These are phyloP conservation scores for Wickerhamiella nectarea DNA, from an alignment of 805 yeast species.

Conservation along the genomic window DNA sequence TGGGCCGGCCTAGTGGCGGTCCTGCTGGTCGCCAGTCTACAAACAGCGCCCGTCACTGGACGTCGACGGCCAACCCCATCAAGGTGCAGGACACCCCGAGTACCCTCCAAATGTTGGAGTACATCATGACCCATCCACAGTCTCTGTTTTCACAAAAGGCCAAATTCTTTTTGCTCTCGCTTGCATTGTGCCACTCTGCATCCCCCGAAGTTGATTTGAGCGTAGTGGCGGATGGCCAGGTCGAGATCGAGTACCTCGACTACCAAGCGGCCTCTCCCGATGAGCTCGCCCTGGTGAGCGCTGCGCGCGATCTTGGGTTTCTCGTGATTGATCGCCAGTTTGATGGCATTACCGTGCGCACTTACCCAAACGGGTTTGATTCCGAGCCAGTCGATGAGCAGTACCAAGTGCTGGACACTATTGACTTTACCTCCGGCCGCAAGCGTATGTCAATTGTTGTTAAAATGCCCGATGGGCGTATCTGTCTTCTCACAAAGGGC, in stretches of 20 bases:
- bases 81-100: conserved; percentile 34
- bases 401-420: conserved; percentile 62
- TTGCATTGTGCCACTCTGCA: conserved; percentile 85
- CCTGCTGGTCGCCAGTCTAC: not conserved
- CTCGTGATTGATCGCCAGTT: conserved; percentile 61
- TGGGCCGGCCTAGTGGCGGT: not conserved
- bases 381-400: conserved; percentile 46
- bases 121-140: conserved; percentile 59
- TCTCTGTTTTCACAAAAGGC: conserved; percentile 57
- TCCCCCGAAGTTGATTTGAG: conserved; percentile 45
- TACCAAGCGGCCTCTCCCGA: conserved; percentile 96
- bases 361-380: conserved; percentile 75
- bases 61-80: conserved; percentile 36
- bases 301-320: conserved; percentile 90
- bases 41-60: conserved; percentile 27
- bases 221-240: conserved; percentile 23
- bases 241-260: conserved; percentile 45
- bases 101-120: conserved; percentile 52
- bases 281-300: conserved; percentile 82
- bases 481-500: conserved; percentile 80
- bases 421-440: conserved; percentile 77
- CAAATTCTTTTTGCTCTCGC: conserved; percentile 60
- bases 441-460: conserved; percentile 91
- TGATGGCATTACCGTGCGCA: conserved; percentile 47
- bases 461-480: conserved; percentile 57